Conservation (phyloP, 2,329 filamentous ascomycete genomes). For the Aspergillus quadricinctus region DNA sequence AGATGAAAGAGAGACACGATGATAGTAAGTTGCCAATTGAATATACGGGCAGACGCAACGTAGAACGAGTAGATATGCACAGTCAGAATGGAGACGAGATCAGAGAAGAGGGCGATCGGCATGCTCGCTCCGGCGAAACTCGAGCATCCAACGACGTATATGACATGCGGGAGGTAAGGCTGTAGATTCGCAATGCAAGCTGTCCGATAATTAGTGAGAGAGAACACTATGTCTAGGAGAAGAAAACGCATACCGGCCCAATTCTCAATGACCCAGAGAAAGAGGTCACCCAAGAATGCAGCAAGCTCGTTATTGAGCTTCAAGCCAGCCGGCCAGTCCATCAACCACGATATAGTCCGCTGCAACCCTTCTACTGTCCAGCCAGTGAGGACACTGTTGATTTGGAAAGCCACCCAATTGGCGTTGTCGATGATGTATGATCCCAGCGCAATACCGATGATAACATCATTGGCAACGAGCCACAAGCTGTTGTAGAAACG, state of each 20-base stretch:
- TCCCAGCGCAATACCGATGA: conserved; percentile 93
- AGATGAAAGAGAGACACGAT: conserved; percentile 97
- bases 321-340: conserved; percentile 89
- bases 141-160: conserved; percentile 90
- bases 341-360: conserved; percentile 88
- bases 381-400: conserved; percentile 67
- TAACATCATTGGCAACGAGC: conserved; percentile 97
- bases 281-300: conserved; percentile 88
- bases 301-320: conserved; percentile 94
- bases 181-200: conserved; percentile 72
- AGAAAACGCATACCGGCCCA: conserved; percentile 66
- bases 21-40: conserved; percentile 97
- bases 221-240: not conserved
- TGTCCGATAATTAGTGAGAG: conserved; percentile 27
- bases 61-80: conserved; percentile 98
- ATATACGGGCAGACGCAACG: conserved; percentile 91
- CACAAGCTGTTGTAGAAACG: conserved; percentile 98
- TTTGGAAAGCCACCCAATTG: conserved; percentile 72
- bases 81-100: conserved; percentile 84
- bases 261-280: conserved; percentile 97
- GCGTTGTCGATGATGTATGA: conserved; percentile 97
- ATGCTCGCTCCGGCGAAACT: conserved; percentile 95
- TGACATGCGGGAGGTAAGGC: conserved; percentile 76
- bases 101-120: conserved; percentile 93
- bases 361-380: conserved; percentile 89